These are phyloP conservation scores for Sarcomyxa edulis DNA, from an alignment of 768 basidiomycete species.

Conservation along the genomic window DNA sequence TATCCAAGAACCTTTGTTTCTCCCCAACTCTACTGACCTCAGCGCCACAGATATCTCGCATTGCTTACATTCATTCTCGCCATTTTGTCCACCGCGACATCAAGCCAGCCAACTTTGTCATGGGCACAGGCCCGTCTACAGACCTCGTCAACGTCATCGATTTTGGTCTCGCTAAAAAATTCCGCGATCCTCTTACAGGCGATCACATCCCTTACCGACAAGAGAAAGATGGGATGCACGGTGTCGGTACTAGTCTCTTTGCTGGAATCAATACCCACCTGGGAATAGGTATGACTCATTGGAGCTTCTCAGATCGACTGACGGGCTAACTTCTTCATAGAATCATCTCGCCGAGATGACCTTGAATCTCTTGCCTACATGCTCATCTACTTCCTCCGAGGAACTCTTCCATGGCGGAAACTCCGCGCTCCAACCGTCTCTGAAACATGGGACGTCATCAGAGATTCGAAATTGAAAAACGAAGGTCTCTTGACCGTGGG, in stretches of 20 bases:
- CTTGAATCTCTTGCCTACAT: conserved; percentile 79
- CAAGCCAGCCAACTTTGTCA: conserved; percentile 98
- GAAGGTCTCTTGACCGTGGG: conserved; percentile 68
- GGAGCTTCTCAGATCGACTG: conserved; percentile 6
- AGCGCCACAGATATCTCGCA: conserved; percentile 75
- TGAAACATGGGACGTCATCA: conserved; percentile 74
- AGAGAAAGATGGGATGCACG: conserved; percentile 53
- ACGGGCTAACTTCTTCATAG: conserved; percentile 26
- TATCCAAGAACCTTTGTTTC: conserved; percentile 1
- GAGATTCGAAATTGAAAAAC: conserved; percentile 63
- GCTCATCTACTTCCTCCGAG: conserved; percentile 77
- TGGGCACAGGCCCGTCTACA: conserved; percentile 61
- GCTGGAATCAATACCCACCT: conserved; percentile 71
- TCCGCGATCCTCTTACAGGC: conserved; percentile 58
- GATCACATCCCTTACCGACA: conserved; percentile 70
- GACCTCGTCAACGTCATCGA: conserved; percentile 89
- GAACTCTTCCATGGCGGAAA: conserved; percentile 76
- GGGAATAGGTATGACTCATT: conserved; percentile 54
- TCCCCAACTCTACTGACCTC: conserved; percentile 7
- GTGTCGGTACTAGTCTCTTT: conserved; percentile 75
- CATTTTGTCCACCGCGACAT: conserved; percentile 96
- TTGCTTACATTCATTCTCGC: conserved; percentile 95
- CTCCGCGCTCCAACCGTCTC: conserved; percentile 45
- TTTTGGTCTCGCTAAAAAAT: conserved; percentile 82
- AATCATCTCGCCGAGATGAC: conserved; percentile 74